phyloP scores from a whole-genome alignment of 345 rosid genomes.

The Brassica cretica region DNA sequence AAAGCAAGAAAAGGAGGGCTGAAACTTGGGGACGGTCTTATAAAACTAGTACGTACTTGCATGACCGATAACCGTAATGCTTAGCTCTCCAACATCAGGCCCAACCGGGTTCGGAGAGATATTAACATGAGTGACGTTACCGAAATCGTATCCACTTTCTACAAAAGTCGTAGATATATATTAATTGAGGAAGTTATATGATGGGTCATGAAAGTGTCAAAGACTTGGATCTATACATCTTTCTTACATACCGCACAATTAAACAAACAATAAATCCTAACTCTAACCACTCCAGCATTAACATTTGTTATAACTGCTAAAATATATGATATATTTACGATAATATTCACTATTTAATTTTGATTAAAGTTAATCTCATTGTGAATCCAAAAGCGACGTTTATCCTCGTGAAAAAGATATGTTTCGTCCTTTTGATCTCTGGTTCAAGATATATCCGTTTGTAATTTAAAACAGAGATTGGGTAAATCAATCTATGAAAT shows the following conservation, averaged over 20 bases:
- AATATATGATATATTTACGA: background rate
- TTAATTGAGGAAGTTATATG: background rate
- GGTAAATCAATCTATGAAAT: background rate
- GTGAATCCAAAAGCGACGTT: background rate
- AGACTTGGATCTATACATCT: background rate
- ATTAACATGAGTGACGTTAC: background rate
- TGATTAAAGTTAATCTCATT: background rate
- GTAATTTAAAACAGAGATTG: background rate
- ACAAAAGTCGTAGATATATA: constrained; percentile 2
- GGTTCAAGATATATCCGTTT: background rate
- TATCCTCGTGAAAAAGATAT: background rate
- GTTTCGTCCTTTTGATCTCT: background rate
- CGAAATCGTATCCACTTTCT: constrained; percentile 3
- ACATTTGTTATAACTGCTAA: background rate
- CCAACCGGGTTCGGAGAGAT: constrained; percentile 12
- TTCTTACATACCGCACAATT: background rate
- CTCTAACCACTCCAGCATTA: background rate
- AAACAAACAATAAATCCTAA: background rate
- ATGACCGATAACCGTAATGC: background rate
- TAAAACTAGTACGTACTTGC: background rate
- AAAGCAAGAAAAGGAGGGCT: background rate
- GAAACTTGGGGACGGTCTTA: background rate
- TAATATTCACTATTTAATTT: background rate
- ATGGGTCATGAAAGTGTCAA: background rate
- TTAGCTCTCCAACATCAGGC: background rate